These are phyloP conservation scores for Sordariomycetes sp. DNA, from an alignment of 2,329 filamentous ascomycete species.

Conservation along the genomic window DNA sequence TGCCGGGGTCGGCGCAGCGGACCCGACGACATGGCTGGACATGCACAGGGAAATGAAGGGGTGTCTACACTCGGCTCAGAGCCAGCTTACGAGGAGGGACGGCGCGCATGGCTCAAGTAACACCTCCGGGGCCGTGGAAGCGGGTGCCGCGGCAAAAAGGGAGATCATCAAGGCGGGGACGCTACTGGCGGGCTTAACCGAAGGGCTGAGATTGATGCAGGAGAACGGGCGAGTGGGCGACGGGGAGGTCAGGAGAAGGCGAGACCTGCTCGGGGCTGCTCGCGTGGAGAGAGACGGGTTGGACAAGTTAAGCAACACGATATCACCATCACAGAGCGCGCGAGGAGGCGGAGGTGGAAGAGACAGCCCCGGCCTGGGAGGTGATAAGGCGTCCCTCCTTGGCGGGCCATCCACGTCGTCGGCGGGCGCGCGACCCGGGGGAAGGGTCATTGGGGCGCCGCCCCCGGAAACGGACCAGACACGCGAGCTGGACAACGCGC, in stretches of 20 bases:
- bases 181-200: slow-evolving; percentile 51
- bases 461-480: slow-evolving; percentile 67
- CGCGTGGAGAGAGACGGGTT: slow-evolving; percentile 66
- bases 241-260: slow-evolving; percentile 61
- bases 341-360: slow-evolving; percentile 36
- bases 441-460: slow-evolving; percentile 63
- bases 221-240: slow-evolving; percentile 51
- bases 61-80: slow-evolving; percentile 55
- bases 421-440: slow-evolving; percentile 32
- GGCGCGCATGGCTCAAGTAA: slow-evolving; percentile 27
- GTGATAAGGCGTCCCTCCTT: slow-evolving; percentile 9
- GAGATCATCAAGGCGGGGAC: slow-evolving; percentile 59
- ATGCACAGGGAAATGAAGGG: slow-evolving; percentile 64
- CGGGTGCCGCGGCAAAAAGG: slow-evolving; percentile 64
- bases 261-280: slow-evolving; percentile 59
- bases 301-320: slow-evolving; percentile 57
- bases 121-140: slow-evolving; percentile 41
- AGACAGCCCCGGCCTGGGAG: not conserved
- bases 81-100: slow-evolving; percentile 59
- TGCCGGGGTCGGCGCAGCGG: slow-evolving; percentile 30
- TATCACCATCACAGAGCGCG: slow-evolving; percentile 20
- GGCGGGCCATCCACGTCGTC: slow-evolving; percentile 13
- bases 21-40: slow-evolving; percentile 66
- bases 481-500: slow-evolving; percentile 64
- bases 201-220: slow-evolving; percentile 50